Percentiles rank a stretch among this genome's conserved stretches.
These are phyloP conservation scores for Ogataea methanolica DNA, from an alignment of 805 yeast genomes.

Conservation along the genomic window DNA sequence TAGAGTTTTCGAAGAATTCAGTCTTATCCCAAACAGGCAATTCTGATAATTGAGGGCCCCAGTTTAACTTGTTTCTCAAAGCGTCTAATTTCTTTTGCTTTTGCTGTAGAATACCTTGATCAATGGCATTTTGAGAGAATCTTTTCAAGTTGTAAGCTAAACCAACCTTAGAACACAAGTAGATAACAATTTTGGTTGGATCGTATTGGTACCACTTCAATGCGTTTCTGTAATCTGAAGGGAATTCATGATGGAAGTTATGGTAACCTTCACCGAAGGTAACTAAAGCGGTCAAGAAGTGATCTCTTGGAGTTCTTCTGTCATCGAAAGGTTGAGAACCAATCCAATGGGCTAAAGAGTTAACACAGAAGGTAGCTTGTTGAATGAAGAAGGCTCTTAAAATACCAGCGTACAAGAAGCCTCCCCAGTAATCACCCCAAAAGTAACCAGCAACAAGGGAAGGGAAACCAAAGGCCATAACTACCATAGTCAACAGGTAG, in stretches of 20 bases:
- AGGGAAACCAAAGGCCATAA: constrained; percentile 61
- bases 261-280: constrained; percentile 90
- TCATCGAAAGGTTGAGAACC: constrained; percentile 86
- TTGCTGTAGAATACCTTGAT: constrained; percentile 78
- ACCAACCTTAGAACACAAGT: constrained; percentile 56
- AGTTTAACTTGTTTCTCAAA: constrained; percentile 55
- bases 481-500: constrained; percentile 56
- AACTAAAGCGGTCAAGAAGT: constrained; percentile 71
- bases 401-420: constrained; percentile 72
- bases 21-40: constrained; percentile 73
- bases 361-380: constrained; percentile 84
- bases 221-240: constrained; percentile 84
- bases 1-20: constrained; percentile 49
- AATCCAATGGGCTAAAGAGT: constrained; percentile 82
- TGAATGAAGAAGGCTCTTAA: constrained; percentile 66
- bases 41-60: constrained; percentile 67
- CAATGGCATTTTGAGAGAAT: constrained; percentile 75
- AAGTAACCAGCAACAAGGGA: constrained; percentile 48
- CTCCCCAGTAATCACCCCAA: constrained; percentile 64
- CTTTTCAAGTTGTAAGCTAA: constrained; percentile 69
- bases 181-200: constrained; percentile 70
- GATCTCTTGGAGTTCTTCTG: constrained; percentile 83
- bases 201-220: constrained; percentile 85
- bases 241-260: constrained; percentile 88
- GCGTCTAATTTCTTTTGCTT: constrained; percentile 74